Evolutionary conservation across 208 protist genomes (phyloP).

Genomic region (Trypanosoma avium): DNA sequence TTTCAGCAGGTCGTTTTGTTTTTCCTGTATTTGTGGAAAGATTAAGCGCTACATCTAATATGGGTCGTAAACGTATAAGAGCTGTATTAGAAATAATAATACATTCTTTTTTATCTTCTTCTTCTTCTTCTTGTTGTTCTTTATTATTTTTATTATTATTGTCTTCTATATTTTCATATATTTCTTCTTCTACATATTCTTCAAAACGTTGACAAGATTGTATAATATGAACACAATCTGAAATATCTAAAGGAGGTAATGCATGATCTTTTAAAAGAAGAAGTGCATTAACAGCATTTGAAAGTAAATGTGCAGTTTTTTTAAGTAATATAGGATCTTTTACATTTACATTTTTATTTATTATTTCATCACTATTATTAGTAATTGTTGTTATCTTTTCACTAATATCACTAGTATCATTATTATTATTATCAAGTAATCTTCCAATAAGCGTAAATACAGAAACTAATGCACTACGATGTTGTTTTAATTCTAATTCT

Average conservation of each 20-base stretch:
- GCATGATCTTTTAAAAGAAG: neutral
- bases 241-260: constrained; percentile 21
- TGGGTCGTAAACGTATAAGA: constrained; percentile 10
- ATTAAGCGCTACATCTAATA: constrained; percentile 24
- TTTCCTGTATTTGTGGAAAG: constrained; percentile 15
- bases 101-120: neutral
- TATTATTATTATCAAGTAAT: constrained; percentile 22
- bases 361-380: neutral
- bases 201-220: constrained; percentile 23
- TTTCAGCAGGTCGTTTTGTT: constrained; percentile 15
- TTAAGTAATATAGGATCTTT: neutral
- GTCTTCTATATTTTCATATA: neutral
- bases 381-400: neutral
- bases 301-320: constrained; percentile 12
- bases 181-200: no score
- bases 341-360: neutral
- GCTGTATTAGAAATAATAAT: no score
- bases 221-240: constrained; percentile 21
- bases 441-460: constrained; percentile 61
- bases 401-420: constrained; percentile 7
- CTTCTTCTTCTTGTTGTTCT: neutral
- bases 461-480: constrained; percentile 48
- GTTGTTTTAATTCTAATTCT: constrained; percentile 32
- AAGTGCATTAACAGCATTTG: constrained; percentile 12
- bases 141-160: neutral